A percentile compares a stretch with the other conserved stretches of the same genome.
These are phyloP conservation scores for Phaeosphaeria sp. DNA, from an alignment of 2,329 filamentous ascomycete species.

Conservation along the genomic window DNA sequence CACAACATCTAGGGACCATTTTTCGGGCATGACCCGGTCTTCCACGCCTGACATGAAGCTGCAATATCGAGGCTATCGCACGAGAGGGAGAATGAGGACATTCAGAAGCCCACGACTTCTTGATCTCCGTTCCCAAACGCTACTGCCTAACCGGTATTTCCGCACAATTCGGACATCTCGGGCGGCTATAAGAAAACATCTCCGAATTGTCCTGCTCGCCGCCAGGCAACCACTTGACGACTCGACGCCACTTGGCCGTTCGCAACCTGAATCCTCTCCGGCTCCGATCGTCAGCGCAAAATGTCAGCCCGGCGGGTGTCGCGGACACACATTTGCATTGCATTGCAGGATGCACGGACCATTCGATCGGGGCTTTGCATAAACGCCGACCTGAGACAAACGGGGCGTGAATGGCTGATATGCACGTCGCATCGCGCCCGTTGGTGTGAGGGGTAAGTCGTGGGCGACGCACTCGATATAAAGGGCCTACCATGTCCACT, in stretches of 20 bases:
- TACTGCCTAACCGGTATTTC: background rate
- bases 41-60: background rate
- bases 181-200: background rate
- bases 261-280: background rate
- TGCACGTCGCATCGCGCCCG: background rate
- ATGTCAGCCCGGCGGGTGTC: background rate
- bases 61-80: background rate
- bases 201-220: background rate
- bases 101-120: background rate
- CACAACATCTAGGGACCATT: background rate
- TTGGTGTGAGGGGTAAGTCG: background rate
- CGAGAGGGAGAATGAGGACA: background rate
- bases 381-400: background rate
- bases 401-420: background rate
- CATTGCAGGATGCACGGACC: background rate
- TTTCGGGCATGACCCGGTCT: background rate
- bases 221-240: background rate
- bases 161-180: slow-evolving; percentile 3
- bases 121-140: background rate
- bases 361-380: background rate
- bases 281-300: background rate
- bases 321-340: background rate
- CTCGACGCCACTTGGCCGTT: background rate
- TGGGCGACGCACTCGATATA: background rate
- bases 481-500: background rate